A percentile compares a stretch with the other conserved stretches of the same genome.
These are phyloP conservation scores for Alternaria sp. DNA, from an alignment of 2,329 filamentous ascomycete genomes.

Conservation along the genomic window DNA sequence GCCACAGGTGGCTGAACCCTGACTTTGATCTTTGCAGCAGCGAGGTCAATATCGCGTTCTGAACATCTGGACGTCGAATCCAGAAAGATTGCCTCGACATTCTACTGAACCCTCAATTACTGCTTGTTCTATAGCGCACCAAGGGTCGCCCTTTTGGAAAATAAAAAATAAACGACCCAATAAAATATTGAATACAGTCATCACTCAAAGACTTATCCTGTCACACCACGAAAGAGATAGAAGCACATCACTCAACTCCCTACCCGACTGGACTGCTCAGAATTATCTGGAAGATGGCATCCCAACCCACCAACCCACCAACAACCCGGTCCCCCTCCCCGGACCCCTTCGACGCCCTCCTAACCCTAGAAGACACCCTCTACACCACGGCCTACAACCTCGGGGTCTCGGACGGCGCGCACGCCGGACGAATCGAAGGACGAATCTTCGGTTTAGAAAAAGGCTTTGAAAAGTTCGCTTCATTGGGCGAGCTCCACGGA, in stretches of 20 bases:
- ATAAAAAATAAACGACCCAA: too few species aligned
- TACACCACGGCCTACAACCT: slow-evolving; percentile 82
- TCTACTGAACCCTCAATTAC: too few species aligned
- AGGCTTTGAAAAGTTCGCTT: slow-evolving; percentile 89
- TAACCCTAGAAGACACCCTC: slow-evolving; percentile 70
- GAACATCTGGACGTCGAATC: too few species aligned
- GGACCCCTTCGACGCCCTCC: slow-evolving; percentile 63
- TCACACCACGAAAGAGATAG: too few species aligned
- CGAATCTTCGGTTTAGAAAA: slow-evolving; percentile 89
- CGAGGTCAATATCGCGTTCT: rapidly evolving
- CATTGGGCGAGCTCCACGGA: slow-evolving; percentile 79
- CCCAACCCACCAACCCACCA: neutral
- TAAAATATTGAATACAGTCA: too few species aligned
- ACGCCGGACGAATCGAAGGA: slow-evolving; percentile 84
- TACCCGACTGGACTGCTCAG: too few species aligned
- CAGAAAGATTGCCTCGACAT: too few species aligned
- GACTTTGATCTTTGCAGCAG: neutral
- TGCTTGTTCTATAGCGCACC: neutral
- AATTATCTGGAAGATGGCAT: neutral
- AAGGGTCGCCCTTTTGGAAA: too few species aligned
- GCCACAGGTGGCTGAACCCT: slow-evolving; percentile 21
- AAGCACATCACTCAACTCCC: too few species aligned
- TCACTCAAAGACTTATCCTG: too few species aligned
- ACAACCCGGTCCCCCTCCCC: neutral
- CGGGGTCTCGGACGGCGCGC: slow-evolving; percentile 75